Conservation (phyloP, 2,329 filamentous ascomycete species). For the Coleophoma eucalyptorum region DNA sequence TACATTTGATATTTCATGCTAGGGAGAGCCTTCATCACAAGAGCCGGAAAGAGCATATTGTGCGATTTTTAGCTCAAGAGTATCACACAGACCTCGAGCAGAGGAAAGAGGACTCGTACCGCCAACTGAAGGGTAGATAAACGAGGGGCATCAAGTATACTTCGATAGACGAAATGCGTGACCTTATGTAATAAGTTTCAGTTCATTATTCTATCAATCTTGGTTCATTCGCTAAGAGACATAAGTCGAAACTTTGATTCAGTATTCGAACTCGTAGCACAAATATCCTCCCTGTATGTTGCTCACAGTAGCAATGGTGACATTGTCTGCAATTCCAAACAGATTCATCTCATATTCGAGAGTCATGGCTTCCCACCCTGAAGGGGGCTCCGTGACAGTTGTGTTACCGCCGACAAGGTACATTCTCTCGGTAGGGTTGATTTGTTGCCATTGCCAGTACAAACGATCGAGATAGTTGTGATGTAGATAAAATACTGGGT, state of each 20-base stretch:
- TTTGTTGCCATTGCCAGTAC: slow-evolving; percentile 20
- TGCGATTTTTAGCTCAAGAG: too few relatives aligned
- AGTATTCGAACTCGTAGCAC: background rate
- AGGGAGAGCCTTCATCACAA: too few relatives aligned
- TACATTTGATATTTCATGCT: too few relatives aligned
- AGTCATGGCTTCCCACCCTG: background rate
- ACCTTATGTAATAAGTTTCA: too few relatives aligned
- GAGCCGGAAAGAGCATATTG: too few relatives aligned
- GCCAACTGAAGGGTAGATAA: too few relatives aligned
- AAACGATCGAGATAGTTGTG: slow-evolving; percentile 19
- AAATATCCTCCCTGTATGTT: background rate
- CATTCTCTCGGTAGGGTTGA: slow-evolving; percentile 2
- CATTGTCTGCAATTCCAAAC: background rate
- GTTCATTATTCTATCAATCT: too few relatives aligned
- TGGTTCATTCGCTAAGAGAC: too few relatives aligned
- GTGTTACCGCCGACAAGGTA: slow-evolving; percentile 2
- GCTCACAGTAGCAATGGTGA: background rate
- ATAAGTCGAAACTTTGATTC: background rate
- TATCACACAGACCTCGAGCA: too few relatives aligned
- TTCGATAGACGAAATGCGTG: too few relatives aligned
- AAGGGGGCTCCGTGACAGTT: background rate
- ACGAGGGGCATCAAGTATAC: too few relatives aligned
- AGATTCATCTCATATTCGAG: background rate
- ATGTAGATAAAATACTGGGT: slow-evolving; percentile 22
- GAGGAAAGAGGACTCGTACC: too few relatives aligned